Evolutionary conservation across 441 rosid species (phyloP).

Genomic region (Melastoma candidum): DNA sequence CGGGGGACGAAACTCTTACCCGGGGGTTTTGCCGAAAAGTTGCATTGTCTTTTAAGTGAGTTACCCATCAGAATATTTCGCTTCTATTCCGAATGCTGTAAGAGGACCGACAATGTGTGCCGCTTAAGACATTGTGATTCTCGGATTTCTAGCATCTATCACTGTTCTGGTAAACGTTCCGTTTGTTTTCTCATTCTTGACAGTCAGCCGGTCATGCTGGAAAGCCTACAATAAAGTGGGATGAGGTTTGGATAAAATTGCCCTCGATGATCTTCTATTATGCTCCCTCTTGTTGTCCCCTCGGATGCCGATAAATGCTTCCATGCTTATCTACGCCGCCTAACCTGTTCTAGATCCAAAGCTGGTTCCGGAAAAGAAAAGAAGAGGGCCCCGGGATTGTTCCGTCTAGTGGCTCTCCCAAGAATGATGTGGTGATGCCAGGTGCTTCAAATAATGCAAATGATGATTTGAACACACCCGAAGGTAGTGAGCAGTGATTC

Average conservation of each 20-base stretch:
- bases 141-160: neutral
- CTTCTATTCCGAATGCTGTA: neutral
- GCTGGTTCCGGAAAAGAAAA: conserved; percentile 37
- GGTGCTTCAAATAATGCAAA: conserved; percentile 22
- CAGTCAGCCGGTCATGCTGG: conserved; percentile 59
- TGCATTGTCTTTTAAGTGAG: conserved; percentile 53
- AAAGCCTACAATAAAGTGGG: conserved; percentile 55
- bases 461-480: conserved; percentile 22
- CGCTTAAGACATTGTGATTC: neutral
- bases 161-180: neutral
- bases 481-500: conserved; percentile 22
- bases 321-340: neutral
- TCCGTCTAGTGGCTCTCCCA: conserved; percentile 26
- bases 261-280: neutral
- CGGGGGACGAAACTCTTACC: conserved; percentile 20
- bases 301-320: conserved; percentile 6
- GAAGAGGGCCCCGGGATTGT: conserved; percentile 19
- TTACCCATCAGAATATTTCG: conserved; percentile 4
- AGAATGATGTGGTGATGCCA: conserved; percentile 19
- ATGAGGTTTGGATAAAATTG: conserved; percentile 29
- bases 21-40: conserved; percentile 40
- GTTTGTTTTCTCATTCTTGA: conserved; percentile 11
- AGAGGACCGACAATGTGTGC: neutral
- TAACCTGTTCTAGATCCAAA: conserved; percentile 30
- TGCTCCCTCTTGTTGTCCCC: neutral